Evolutionary conservation across 345 rosid species (phyloP).

Genomic region (Eucalyptus lansdowneana): DNA sequence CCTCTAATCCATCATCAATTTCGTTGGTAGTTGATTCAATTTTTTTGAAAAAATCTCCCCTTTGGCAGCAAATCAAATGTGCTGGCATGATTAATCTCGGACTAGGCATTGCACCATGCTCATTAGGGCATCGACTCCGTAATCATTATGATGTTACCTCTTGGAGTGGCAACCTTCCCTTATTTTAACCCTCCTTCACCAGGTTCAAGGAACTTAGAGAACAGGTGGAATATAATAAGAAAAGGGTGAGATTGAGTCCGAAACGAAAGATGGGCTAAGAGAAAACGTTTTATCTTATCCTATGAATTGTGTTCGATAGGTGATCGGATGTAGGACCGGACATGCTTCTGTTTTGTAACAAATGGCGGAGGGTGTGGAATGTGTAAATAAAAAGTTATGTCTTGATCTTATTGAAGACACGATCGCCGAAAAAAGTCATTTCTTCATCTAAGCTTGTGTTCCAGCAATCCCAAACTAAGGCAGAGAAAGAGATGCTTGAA

Average conservation of each 20-base stretch:
- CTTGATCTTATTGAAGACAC: not conserved
- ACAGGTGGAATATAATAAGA: not conserved
- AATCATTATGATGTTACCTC: not conserved
- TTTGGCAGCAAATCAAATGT: not conserved
- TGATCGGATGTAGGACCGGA: not conserved
- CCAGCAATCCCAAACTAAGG: fast-evolving
- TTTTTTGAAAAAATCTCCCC: not conserved
- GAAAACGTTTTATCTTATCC: not conserved
- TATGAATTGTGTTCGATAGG: not conserved
- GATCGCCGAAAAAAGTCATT: not conserved
- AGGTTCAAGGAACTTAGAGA: not conserved
- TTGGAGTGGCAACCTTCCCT: not conserved
- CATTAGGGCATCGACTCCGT: not conserved
- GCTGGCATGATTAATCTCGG: not conserved
- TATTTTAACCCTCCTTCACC: not conserved
- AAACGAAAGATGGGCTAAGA: not conserved
- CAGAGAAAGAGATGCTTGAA: too few relatives aligned
- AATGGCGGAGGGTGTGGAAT: not conserved
- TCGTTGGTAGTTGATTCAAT: not conserved
- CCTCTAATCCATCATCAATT: not conserved
- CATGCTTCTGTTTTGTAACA: not conserved
- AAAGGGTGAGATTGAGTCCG: not conserved
- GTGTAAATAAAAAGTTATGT: not conserved
- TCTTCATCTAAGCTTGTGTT: not conserved
- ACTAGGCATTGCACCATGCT: not conserved